These are phyloP conservation scores for Xylaria polymorpha DNA, from an alignment of 2,329 filamentous ascomycete genomes.

Conservation along the genomic window DNA sequence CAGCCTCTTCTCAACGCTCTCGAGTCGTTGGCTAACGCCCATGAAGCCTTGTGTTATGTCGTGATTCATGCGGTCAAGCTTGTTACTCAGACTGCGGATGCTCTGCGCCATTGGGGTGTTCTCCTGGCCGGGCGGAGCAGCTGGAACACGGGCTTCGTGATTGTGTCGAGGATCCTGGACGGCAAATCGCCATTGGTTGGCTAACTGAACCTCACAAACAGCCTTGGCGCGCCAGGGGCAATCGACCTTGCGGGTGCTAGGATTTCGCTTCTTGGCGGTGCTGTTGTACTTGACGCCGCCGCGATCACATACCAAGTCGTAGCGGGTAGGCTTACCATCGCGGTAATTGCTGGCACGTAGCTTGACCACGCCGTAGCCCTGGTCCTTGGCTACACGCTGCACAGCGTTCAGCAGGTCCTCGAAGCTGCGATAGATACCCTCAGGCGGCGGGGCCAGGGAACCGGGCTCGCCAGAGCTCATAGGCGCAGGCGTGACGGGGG, in stretches of 20 bases:
- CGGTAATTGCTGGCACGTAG: conserved; percentile 72
- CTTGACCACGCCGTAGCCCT: conserved; percentile 72
- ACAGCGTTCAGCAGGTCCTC: conserved; percentile 69
- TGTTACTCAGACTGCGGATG: conserved; percentile 68
- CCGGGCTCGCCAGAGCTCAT: conserved; percentile 45
- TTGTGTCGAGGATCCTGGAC: conserved; percentile 71
- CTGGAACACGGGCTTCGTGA: conserved; percentile 68
- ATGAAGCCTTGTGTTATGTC: conserved; percentile 65
- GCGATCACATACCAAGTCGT: conserved; percentile 72
- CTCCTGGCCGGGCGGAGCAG: conserved; percentile 66
- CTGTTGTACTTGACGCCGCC: conserved; percentile 73
- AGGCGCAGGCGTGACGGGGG: conserved; percentile 45
- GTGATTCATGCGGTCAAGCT: conserved; percentile 68
- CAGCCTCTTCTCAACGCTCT: conserved; percentile 66
- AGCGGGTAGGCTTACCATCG: conserved; percentile 70
- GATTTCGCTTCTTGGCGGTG: conserved; percentile 73
- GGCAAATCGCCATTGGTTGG: conserved; percentile 73
- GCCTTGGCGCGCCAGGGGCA: conserved; percentile 73
- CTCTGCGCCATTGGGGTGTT: conserved; percentile 68
- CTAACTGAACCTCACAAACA: conserved; percentile 71
- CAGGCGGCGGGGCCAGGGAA: conserved; percentile 65
- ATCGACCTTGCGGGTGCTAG: conserved; percentile 72
- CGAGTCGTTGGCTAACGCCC: conserved; percentile 62
- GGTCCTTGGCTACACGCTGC: conserved; percentile 70
- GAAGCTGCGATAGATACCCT: conserved; percentile 69